These are phyloP conservation scores for Nemania serpens DNA, from an alignment of 2,329 filamentous ascomycete genomes.

Conservation along the genomic window DNA sequence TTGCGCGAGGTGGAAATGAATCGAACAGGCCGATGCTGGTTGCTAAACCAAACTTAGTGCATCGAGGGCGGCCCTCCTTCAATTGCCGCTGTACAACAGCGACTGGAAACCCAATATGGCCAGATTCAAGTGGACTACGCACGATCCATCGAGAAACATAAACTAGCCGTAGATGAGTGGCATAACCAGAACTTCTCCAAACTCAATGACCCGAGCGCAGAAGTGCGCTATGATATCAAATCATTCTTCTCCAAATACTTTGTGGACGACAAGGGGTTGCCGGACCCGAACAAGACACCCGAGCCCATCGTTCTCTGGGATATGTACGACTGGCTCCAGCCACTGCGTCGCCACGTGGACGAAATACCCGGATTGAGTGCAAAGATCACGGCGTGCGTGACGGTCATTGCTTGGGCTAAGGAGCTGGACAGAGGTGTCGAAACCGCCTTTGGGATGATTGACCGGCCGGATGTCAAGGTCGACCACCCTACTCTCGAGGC, in stretches of 20 bases:
- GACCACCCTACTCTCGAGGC: constrained; percentile 16
- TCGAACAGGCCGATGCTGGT: not conserved
- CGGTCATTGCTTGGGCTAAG: constrained; percentile 19
- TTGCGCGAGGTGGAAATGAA: not conserved
- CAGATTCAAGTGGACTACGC: not conserved
- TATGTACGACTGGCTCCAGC: not conserved
- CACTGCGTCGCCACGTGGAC: constrained; percentile 4
- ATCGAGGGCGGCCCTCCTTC: constrained; percentile 17
- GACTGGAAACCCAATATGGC: not conserved
- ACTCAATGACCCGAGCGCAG: constrained; percentile 14
- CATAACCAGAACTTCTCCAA: constrained; percentile 13
- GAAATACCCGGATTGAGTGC: constrained; percentile 11
- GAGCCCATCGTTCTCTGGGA: constrained; percentile 21
- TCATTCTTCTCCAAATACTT: constrained; percentile 20
- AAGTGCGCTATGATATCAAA: constrained; percentile 16
- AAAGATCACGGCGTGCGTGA: not conserved
- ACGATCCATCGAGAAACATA: constrained; percentile 12
- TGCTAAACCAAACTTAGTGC: constrained; percentile 2
- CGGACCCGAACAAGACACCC: constrained; percentile 15
- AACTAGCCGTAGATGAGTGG: constrained; percentile 13
- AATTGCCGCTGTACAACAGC: not conserved
- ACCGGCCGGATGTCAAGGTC: not conserved
- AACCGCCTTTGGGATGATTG: constrained; percentile 17
- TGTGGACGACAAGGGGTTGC: constrained; percentile 12
- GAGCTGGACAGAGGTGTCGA: constrained; percentile 11